Percentiles rank a stretch among this genome's conserved stretches.
Conservation (phyloP, 495 filamentous ascomycete genomes). For the Bacidia gigantensis region DNA sequence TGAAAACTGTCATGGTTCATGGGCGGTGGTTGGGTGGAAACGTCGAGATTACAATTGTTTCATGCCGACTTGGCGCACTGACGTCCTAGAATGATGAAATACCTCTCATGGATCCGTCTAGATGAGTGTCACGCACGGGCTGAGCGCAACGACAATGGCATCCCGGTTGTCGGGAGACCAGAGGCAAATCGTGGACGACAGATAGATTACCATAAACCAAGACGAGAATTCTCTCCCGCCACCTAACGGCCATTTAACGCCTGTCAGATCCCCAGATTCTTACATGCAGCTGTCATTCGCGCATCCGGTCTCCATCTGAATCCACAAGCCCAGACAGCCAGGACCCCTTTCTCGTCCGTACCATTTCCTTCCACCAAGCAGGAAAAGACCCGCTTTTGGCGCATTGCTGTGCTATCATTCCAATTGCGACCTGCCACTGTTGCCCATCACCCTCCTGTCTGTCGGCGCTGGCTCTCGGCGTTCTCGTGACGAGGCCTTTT, state of each 20-base stretch:
- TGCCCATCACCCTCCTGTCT: not conserved
- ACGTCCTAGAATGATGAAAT: too few relatives aligned
- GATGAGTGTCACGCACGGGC: too few relatives aligned
- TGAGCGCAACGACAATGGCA: conserved; percentile 6
- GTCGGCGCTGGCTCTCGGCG: not conserved
- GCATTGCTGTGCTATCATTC: not conserved
- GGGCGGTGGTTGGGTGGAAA: not conserved
- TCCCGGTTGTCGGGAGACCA: not conserved
- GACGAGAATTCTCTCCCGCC: not conserved
- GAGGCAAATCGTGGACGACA: not conserved
- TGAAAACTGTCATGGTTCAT: not conserved
- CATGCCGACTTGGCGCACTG: not conserved
- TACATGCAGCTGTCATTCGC: not conserved
- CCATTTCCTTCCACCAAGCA: not conserved
- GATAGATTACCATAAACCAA: not conserved
- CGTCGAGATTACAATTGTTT: not conserved
- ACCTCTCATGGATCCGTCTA: too few relatives aligned
- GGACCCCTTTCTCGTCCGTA: not conserved
- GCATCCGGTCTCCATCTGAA: not conserved
- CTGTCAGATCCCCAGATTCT: not conserved
- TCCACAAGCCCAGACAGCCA: not conserved
- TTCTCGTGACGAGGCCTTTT: not conserved
- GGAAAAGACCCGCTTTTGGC: not conserved
- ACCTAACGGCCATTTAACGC: not conserved
- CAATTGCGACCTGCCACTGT: not conserved